Evolutionary conservation across 2,329 filamentous ascomycete species (phyloP).

Genomic region (Diaporthe australafricana): DNA sequence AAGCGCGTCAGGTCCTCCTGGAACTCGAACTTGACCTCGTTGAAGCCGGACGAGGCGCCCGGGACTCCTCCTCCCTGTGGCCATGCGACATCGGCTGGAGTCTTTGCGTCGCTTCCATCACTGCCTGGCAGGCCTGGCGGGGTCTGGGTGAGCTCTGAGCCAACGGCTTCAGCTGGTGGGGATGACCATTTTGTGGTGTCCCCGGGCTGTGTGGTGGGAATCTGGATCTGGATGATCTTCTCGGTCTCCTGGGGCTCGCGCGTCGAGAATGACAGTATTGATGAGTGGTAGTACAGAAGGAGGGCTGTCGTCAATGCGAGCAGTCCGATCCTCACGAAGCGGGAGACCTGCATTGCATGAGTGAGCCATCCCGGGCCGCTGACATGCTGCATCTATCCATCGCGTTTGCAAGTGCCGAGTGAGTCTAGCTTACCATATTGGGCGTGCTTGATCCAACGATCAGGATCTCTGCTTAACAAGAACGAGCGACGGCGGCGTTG

Average conservation of each 20-base stretch:
- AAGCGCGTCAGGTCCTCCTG: conserved; percentile 33
- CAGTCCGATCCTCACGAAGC: conserved; percentile 31
- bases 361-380: conserved; percentile 8
- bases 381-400: neutral
- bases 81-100: neutral
- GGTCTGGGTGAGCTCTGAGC: neutral
- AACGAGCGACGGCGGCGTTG: neutral
- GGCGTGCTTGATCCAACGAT: neutral
- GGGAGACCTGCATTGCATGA: conserved; percentile 24
- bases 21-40: conserved; percentile 35
- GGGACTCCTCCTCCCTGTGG: neutral
- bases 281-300: conserved; percentile 33
- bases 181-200: conserved; percentile 8
- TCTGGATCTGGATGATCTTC: conserved; percentile 17
- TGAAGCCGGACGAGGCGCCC: conserved; percentile 12
- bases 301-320: conserved; percentile 34
- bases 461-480: neutral
- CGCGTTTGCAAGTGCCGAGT: neutral
- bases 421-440: conserved; percentile 17
- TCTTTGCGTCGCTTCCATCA: neutral
- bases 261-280: conserved; percentile 15
- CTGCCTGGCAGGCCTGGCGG: neutral
- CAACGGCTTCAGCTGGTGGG: neutral
- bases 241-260: neutral
- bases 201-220: neutral